phyloP scores from a whole-genome alignment of 202 grass and related monocot genomes.

The Carex sylvatica region DNA sequence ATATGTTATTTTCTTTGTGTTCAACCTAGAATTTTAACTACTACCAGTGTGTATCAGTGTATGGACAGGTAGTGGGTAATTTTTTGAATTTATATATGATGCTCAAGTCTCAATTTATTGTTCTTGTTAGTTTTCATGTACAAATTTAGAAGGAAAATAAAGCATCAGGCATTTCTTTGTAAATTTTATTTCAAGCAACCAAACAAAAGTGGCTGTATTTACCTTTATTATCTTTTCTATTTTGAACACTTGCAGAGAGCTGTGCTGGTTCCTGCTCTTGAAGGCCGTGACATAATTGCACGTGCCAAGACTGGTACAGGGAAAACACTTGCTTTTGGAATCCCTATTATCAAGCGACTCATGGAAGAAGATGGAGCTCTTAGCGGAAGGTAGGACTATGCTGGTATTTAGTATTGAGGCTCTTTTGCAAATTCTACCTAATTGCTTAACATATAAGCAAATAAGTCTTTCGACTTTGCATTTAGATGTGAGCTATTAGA shows the following conservation, averaged over 20 bases:
- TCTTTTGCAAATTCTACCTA: not conserved
- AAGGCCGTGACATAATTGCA: slow-evolving; percentile 92
- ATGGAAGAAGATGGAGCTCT: slow-evolving; percentile 51
- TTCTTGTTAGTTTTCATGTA: slow-evolving; percentile 13
- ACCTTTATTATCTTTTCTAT: not conserved
- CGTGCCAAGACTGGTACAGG: slow-evolving; percentile 96
- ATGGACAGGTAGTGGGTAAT: not conserved
- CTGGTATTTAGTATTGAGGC: not conserved
- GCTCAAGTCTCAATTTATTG: not conserved
- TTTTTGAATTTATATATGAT: not conserved
- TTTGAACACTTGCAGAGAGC: slow-evolving; percentile 62
- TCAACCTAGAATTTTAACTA: slow-evolving; percentile 3
- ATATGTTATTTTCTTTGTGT: not conserved
- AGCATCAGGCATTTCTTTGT: not conserved
- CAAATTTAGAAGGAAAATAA: not conserved
- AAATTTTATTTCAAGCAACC: not conserved
- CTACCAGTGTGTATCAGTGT: not conserved
- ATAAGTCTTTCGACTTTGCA: not conserved
- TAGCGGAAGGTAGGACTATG: slow-evolving; percentile 41
- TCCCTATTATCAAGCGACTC: slow-evolving; percentile 90
- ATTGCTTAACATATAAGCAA: not conserved
- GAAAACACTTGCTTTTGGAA: slow-evolving; percentile 93
- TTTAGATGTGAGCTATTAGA: not conserved
- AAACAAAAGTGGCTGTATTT: not conserved
- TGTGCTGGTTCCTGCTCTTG: slow-evolving; percentile 77